Evolutionary conservation across 345 rosid species (phyloP).

Genomic region (Anastatica hierochuntica): DNA sequence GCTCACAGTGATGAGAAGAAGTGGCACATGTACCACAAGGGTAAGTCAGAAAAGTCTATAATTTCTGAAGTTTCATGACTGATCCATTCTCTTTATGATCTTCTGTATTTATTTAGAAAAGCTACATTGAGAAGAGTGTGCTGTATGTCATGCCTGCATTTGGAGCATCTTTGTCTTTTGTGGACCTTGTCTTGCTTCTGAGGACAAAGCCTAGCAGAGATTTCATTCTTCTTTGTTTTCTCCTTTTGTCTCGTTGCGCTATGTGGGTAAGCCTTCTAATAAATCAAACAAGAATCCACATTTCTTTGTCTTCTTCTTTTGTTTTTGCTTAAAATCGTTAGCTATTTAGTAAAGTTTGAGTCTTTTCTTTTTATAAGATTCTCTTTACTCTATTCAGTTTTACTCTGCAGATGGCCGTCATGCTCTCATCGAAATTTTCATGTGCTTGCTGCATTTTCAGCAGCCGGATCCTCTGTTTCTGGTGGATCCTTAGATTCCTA

Average conservation of each 20-base stretch:
- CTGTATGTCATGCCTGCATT: conserved; percentile 41
- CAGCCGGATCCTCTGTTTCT: conserved; percentile 43
- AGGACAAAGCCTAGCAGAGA: conserved; percentile 34
- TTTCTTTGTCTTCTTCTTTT: background rate
- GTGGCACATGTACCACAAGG: conserved; percentile 25
- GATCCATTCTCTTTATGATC: background rate
- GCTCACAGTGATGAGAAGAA: conserved; percentile 37
- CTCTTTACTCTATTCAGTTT: background rate
- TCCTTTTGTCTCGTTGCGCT: conserved; percentile 36
- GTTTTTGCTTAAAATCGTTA: too few relatives aligned
- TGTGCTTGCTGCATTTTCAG: conserved; percentile 31
- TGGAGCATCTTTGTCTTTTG: conserved; percentile 54
- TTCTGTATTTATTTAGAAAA: conserved; percentile 28
- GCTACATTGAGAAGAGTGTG: conserved; percentile 35
- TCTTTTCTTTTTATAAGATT: background rate
- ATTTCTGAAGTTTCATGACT: background rate
- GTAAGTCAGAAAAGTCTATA: conserved; percentile 22
- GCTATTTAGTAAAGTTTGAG: background rate
- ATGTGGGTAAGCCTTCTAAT: conserved; percentile 53
- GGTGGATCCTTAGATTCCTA: conserved; percentile 61
- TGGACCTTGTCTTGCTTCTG: conserved; percentile 41
- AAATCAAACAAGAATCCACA: background rate
- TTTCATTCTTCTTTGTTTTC: conserved; percentile 34
- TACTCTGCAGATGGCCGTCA: conserved; percentile 34
- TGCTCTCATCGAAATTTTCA: conserved; percentile 33